phyloP scores from a whole-genome alignment of 116 monocot species.

The Iris pallida region DNA sequence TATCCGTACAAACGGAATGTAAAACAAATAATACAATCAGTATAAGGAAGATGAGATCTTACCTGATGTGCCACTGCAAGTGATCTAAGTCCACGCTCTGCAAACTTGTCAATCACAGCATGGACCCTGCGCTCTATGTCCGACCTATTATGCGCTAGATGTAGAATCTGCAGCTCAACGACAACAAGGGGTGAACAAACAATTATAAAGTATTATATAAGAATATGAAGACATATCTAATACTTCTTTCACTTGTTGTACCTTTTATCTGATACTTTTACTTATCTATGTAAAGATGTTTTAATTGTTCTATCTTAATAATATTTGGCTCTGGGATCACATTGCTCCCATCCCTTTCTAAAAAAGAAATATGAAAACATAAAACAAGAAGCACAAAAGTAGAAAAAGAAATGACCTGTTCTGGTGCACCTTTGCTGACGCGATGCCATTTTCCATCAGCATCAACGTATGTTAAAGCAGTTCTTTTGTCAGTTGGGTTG shows the following conservation, averaged over 20 bases:
- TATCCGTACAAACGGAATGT: too few relatives aligned
- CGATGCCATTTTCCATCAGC: slow-evolving; percentile 45
- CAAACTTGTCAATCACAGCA: slow-evolving; percentile 94
- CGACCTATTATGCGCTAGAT: slow-evolving; percentile 89
- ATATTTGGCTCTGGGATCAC: too few relatives aligned
- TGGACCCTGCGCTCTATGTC: slow-evolving; percentile 93
- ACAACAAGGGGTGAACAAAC: neutral
- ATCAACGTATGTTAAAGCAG: slow-evolving; percentile 49
- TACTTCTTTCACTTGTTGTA: too few relatives aligned
- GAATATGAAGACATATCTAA: too few relatives aligned
- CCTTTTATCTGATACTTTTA: too few relatives aligned
- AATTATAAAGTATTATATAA: too few relatives aligned
- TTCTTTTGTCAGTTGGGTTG: slow-evolving; percentile 50
- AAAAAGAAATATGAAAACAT: too few relatives aligned
- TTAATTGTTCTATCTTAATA: too few relatives aligned
- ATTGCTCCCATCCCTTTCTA: too few relatives aligned
- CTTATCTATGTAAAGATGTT: too few relatives aligned
- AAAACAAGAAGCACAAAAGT: too few relatives aligned
- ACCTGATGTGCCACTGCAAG: slow-evolving; percentile 98
- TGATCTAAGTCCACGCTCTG: slow-evolving; percentile 93
- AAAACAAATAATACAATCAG: too few relatives aligned
- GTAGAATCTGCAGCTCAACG: slow-evolving; percentile 56
- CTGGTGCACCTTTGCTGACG: slow-evolving; percentile 18
- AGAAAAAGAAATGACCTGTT: neutral
- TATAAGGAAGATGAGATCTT: neutral